A percentile compares a stretch with the other conserved stretches of the same genome.
Evolutionary conservation across 2,329 filamentous ascomycete species (phyloP).

Genomic region (Colletotrichum lini): DNA sequence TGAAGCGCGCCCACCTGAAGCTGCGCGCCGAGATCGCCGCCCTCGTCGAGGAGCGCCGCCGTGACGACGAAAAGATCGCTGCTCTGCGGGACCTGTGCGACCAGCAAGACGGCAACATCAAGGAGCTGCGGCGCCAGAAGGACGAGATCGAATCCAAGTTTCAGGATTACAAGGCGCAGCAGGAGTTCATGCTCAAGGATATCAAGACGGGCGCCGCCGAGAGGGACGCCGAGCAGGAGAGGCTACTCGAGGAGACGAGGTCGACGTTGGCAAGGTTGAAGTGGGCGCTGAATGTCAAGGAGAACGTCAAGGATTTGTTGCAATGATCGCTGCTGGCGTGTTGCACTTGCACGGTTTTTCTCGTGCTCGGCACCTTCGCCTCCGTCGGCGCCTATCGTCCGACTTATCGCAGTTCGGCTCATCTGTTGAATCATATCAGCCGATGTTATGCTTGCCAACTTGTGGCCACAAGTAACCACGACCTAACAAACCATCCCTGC

Average conservation of each 20-base stretch:
- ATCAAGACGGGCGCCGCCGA: slow-evolving; percentile 71
- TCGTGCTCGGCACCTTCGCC: background rate
- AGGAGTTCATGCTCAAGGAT: slow-evolving; percentile 71
- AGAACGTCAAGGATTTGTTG: slow-evolving; percentile 69
- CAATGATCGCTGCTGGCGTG: slow-evolving; percentile 49
- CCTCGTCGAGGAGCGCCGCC: slow-evolving; percentile 68
- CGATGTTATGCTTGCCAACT: slow-evolving; percentile 1
- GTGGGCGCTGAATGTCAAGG: slow-evolving; percentile 80
- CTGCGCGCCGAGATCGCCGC: slow-evolving; percentile 68
- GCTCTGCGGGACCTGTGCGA: slow-evolving; percentile 79
- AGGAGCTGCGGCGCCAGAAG: slow-evolving; percentile 72
- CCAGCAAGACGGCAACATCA: slow-evolving; percentile 79
- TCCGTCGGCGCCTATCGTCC: background rate
- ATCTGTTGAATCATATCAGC: background rate
- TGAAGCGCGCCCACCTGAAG: slow-evolving; percentile 65
- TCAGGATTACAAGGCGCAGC: slow-evolving; percentile 74
- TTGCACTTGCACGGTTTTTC: background rate
- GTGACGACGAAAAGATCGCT: slow-evolving; percentile 74
- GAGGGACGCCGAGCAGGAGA: slow-evolving; percentile 74
- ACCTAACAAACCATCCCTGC: background rate
- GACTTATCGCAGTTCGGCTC: background rate
- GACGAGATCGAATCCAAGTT: slow-evolving; percentile 72
- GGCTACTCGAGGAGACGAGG: slow-evolving; percentile 70
- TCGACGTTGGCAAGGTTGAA: slow-evolving; percentile 77
- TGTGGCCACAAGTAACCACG: background rate